Evolutionary conservation across 805 yeast species (phyloP), one percentile per base, ranked within the genome.

Genomic region (Candida boidinii): DNA sequence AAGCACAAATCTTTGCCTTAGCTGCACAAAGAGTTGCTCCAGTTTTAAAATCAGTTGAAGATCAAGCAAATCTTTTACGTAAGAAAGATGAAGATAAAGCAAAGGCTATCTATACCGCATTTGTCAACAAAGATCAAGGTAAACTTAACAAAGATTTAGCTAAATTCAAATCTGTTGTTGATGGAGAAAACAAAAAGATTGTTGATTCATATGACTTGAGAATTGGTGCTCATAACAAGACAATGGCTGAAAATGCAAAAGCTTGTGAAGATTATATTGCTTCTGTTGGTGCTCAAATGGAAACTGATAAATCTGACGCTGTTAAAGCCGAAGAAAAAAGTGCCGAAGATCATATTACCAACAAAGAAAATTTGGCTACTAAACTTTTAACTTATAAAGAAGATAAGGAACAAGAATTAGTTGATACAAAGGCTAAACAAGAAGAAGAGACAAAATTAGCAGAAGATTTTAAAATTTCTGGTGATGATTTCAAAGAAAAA

Each of bases 11-110:
- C 39, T 58, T 70, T 43, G 78, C 62, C 31, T 66, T 73, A 46
- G 79, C 79, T 16, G 67, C 69, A 25, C 59, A 58, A 41, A 62
- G 78, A 42, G 74, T 73, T 24, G 69, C 71, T 22, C 79, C 79
- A 5, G 66, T 72, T 24, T 56, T 73, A 46, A 60, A 65, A 28
- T 59, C 53, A 41, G 71, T 73, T 47, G 68, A 71, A 45, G 68
- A 63, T 19, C 66, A 68, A 38, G 79, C 71, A 29, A 54, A 51
- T 30, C 58, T 61, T 41, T 59, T 68, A 21, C 49, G 65, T 39
- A 39, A 58, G 35, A 68, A 60, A 39, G 76, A 69, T 46, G 25
- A 26, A 7, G 38, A 29, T 57, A 60, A 43, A 53, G 64, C 48
- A 51, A 56, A 38, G 51, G 63, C 49, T 48, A 66, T 48, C 23